These are phyloP conservation scores for Suillus paluster DNA, from an alignment of 768 basidiomycete genomes.

Conservation along the genomic window DNA sequence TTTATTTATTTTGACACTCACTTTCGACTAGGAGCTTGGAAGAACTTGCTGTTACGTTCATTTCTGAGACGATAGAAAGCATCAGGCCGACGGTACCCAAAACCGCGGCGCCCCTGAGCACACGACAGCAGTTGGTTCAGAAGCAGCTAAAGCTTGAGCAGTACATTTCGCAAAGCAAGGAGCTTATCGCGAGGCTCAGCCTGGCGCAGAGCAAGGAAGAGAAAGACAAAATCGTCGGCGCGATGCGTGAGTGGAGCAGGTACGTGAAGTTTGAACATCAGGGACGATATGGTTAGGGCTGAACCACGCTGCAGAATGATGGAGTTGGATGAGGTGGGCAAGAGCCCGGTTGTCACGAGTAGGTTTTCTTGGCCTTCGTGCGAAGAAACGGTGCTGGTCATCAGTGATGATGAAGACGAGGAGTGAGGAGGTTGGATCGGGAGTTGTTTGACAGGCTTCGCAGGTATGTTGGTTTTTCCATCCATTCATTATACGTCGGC, in stretches of 20 bases:
- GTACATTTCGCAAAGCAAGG: slow-evolving; percentile 57
- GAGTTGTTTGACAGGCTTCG: background rate
- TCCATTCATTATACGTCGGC: background rate
- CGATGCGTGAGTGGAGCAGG: slow-evolving; percentile 57
- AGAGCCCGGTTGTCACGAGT: background rate
- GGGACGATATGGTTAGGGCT: slow-evolving; percentile 3
- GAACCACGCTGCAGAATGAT: slow-evolving; percentile 13
- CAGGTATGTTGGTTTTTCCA: slow-evolving; percentile 12
- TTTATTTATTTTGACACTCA: background rate
- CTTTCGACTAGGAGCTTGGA: slow-evolving; percentile 37
- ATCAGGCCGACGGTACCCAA: slow-evolving; percentile 33
- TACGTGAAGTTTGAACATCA: slow-evolving; percentile 39
- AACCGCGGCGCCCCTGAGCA: slow-evolving; percentile 12
- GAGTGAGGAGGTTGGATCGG: slow-evolving; percentile 13
- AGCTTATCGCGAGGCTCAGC: slow-evolving; percentile 51
- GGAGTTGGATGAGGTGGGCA: slow-evolving; percentile 12
- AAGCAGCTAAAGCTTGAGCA: slow-evolving; percentile 53
- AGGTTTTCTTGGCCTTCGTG: slow-evolving; percentile 48
- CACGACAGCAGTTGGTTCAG: slow-evolving; percentile 44
- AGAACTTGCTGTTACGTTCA: slow-evolving; percentile 60
- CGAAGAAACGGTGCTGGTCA: slow-evolving; percentile 46
- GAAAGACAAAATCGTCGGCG: slow-evolving; percentile 48
- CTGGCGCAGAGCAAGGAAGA: slow-evolving; percentile 54
- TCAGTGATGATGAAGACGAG: slow-evolving; percentile 56
- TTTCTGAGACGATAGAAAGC: slow-evolving; percentile 58